Percentiles rank a stretch among this genome's conserved stretches.
phyloP scores from a whole-genome alignment of 2,329 filamentous ascomycete species.

The Nemania bipapillata region DNA sequence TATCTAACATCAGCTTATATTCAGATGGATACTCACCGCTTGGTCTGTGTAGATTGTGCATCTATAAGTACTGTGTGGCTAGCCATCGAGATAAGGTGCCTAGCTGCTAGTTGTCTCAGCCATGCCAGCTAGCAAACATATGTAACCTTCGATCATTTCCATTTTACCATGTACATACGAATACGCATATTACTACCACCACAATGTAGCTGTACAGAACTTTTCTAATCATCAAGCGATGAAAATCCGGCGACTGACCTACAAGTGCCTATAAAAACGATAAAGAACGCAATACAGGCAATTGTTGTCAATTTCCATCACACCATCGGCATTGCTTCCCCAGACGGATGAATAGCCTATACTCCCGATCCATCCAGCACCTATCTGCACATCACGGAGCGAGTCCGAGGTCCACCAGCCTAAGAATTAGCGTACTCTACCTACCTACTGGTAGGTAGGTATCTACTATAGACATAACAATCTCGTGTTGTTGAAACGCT shows the following conservation, averaged over 20 bases:
- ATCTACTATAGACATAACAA: not conserved
- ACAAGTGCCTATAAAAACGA: not conserved
- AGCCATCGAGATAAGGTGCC: too few species aligned
- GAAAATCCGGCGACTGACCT: not conserved
- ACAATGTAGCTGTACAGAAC: too few species aligned
- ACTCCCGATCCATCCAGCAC: not conserved
- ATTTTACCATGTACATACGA: not conserved
- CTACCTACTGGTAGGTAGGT: not conserved
- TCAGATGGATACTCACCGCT: not conserved
- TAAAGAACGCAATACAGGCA: constrained; percentile 3
- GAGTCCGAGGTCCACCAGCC: not conserved
- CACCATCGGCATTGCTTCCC: constrained; percentile 6
- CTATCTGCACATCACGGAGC: constrained; percentile 10
- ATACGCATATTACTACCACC: too few species aligned
- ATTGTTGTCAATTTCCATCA: constrained; percentile 4
- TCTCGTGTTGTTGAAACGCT: too few species aligned
- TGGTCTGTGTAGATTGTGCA: not conserved
- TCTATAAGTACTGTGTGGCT: not conserved
- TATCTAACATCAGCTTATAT: not conserved
- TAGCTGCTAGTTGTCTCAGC: too few species aligned
- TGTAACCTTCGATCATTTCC: not conserved
- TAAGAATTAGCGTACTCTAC: not conserved
- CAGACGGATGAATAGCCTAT: constrained; percentile 20
- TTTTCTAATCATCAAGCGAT: not conserved
- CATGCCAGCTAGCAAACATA: too few species aligned